A percentile compares a stretch with the other conserved stretches of the same genome.
phyloP scores from a whole-genome alignment of 164 flowering plant species.

The Chimonanthus salicifolius region DNA sequence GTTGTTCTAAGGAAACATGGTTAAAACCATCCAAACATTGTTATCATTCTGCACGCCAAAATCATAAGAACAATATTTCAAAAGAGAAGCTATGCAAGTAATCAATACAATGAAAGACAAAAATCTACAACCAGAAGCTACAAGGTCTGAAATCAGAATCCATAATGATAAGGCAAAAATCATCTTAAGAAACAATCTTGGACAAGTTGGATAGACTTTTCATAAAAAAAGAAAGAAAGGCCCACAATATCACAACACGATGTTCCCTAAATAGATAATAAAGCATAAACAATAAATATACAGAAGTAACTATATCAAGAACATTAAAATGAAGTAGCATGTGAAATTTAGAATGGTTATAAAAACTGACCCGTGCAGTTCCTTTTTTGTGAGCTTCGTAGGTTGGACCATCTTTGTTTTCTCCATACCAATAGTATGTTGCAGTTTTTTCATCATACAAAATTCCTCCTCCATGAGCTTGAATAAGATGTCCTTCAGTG shows the following conservation, averaged over 20 bases:
- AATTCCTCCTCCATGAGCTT: conserved; percentile 99
- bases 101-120: background rate
- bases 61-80: no score
- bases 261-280: background rate
- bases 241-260: background rate
- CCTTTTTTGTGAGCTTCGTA: conserved; percentile 84
- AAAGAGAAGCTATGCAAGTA: background rate
- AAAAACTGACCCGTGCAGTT: conserved; percentile 75
- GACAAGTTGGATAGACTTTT: background rate
- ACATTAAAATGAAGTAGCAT: background rate
- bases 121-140: no score
- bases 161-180: background rate
- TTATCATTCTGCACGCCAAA: no score
- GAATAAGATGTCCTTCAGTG: conserved; percentile 89
- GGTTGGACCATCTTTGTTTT: conserved; percentile 94
- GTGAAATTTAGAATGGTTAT: background rate
- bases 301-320: background rate
- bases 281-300: background rate
- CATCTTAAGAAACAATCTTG: background rate
- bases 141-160: no score
- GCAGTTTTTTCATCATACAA: conserved; percentile 50
- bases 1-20: no score
- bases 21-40: no score
- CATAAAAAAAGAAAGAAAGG: no score
- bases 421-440: conserved; percentile 97